Percentiles rank a stretch among this genome's conserved stretches.
These are phyloP conservation scores for Elongisporangium undulatum DNA, from an alignment of 352 stramenopile genomes.

Conservation along the genomic window DNA sequence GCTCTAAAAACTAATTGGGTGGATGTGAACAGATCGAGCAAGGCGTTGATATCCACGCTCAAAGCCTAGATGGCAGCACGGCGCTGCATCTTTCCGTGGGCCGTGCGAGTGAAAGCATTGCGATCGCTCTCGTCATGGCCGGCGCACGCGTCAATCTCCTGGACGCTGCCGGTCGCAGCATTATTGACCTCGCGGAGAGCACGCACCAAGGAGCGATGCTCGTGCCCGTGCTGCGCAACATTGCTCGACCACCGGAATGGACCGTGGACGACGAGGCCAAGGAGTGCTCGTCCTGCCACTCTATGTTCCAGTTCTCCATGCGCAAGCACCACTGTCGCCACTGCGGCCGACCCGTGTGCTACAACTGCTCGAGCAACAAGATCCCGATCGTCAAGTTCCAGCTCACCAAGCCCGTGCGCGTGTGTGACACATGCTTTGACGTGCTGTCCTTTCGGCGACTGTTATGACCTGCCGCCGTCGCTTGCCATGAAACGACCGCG, in stretches of 20 bases:
- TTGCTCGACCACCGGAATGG: constrained; percentile 55
- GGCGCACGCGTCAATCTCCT: constrained; percentile 76
- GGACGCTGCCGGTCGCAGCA: constrained; percentile 74
- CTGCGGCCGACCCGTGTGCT: constrained; percentile 79
- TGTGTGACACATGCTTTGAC: constrained; percentile 84
- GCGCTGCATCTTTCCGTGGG: constrained; percentile 76
- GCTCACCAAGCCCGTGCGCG: constrained; percentile 54
- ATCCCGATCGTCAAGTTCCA: constrained; percentile 85
- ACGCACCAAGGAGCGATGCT: constrained; percentile 79
- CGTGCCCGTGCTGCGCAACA: constrained; percentile 76
- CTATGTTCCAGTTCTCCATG: constrained; percentile 75
- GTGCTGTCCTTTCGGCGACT: constrained; percentile 79
- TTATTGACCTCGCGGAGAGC: constrained; percentile 80
- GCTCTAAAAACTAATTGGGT: neutral
- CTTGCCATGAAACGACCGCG: neutral
- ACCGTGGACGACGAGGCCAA: constrained; percentile 62
- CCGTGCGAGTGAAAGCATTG: constrained; percentile 63
- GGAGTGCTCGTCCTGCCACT: constrained; percentile 73
- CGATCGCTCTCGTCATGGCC: constrained; percentile 64
- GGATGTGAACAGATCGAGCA: constrained; percentile 63
- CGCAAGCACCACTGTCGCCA: constrained; percentile 83
- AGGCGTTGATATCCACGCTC: constrained; percentile 65
- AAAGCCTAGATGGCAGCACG: constrained; percentile 84
- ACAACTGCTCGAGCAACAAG: constrained; percentile 85
- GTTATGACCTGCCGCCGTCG: neutral